phyloP scores from a whole-genome alignment of 2,329 filamentous ascomycete genomes.

The Fusarium sp. region DNA sequence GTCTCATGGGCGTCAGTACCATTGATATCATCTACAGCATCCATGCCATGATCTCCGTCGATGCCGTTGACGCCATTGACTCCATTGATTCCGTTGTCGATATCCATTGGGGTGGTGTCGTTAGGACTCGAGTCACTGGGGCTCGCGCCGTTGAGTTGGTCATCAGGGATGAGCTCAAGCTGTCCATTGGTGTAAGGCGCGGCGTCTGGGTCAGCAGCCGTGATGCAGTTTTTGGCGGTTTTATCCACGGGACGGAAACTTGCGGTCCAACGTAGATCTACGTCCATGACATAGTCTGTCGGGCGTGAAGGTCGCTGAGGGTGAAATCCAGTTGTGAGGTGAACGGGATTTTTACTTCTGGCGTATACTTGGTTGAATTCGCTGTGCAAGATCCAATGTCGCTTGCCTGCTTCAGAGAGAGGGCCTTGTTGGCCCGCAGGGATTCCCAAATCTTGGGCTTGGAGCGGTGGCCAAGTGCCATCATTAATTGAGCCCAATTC shows the following conservation, averaged over 20 bases:
- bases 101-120: constrained; percentile 7
- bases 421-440: constrained; percentile 30
- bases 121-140: no score
- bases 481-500: constrained; percentile 64
- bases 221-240: constrained; percentile 58
- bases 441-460: constrained; percentile 51
- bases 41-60: constrained; percentile 20
- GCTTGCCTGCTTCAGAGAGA: constrained; percentile 36
- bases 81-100: constrained; percentile 25
- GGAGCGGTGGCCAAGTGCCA: constrained; percentile 64
- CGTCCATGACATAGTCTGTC: constrained; percentile 61
- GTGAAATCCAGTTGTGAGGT: constrained; percentile 43
- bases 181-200: constrained; percentile 42
- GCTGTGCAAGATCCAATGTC: constrained; percentile 56
- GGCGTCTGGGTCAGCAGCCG: constrained; percentile 52
- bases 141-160: constrained; percentile 29
- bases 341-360: constrained; percentile 53
- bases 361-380: constrained; percentile 56
- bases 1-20: constrained; percentile 2
- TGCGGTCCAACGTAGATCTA: constrained; percentile 60
- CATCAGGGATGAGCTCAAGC: constrained; percentile 37
- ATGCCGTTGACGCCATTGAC: constrained; percentile 18
- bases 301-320: constrained; percentile 39
- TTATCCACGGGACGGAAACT: constrained; percentile 55
- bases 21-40: constrained; percentile 25